These are phyloP conservation scores for Suillus clintonianus DNA, from an alignment of 768 basidiomycete species.

Conservation along the genomic window DNA sequence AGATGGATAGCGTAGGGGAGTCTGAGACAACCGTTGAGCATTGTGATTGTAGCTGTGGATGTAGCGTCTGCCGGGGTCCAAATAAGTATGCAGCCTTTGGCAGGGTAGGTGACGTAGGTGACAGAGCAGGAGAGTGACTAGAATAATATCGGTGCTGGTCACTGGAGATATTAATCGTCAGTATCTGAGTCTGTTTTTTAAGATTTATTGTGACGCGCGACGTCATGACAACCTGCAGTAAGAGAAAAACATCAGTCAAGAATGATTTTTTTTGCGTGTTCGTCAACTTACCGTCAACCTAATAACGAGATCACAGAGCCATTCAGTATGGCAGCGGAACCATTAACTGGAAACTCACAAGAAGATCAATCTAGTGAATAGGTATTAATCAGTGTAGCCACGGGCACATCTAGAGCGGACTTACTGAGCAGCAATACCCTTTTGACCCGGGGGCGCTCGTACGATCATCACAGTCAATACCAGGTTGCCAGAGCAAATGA, in stretches of 20 bases:
- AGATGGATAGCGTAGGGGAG: background rate
- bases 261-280: background rate
- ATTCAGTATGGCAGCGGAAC: slow-evolving; percentile 37
- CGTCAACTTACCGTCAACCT: background rate
- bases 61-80: background rate
- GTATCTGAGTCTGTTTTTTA: background rate
- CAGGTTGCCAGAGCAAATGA: slow-evolving; percentile 46
- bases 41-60: background rate
- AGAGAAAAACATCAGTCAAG: background rate
- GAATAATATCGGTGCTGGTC: background rate
- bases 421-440: slow-evolving; percentile 51
- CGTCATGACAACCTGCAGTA: background rate
- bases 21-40: background rate
- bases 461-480: slow-evolving; percentile 50
- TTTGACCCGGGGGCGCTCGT: slow-evolving; percentile 42
- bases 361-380: background rate
- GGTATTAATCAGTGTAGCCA: background rate
- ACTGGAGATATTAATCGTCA: background rate
- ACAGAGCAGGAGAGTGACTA: background rate
- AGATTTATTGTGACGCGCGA: slow-evolving; percentile 1
- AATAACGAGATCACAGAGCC: slow-evolving; percentile 31
- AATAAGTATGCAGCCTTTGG: background rate
- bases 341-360: background rate
- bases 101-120: background rate
- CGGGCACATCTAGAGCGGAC: slow-evolving; percentile 14